Evolutionary conservation across 768 basidiomycete species (phyloP).

Genomic region (Crepidotus variabilis): DNA sequence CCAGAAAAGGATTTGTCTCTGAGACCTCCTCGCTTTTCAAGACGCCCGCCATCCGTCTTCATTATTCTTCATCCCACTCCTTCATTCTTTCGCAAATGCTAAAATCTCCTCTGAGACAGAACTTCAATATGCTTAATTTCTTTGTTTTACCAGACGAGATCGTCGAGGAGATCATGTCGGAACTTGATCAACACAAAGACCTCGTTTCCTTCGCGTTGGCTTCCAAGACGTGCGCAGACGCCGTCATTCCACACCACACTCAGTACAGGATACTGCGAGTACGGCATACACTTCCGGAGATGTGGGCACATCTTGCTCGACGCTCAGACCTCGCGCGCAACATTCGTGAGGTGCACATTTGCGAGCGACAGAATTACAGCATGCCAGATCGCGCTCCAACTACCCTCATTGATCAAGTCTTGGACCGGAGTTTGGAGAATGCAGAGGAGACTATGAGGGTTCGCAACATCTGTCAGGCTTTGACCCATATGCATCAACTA

Average conservation of each 20-base stretch:
- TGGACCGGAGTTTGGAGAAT: conserved; percentile 20
- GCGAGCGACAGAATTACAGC: conserved; percentile 31
- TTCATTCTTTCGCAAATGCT: conserved; percentile 15
- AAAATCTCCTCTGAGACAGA: conserved; percentile 15
- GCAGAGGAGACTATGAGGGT: conserved; percentile 29
- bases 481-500: conserved; percentile 38
- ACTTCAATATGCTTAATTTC: conserved; percentile 20
- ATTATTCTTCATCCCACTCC: conserved; percentile 6
- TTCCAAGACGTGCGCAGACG: conserved; percentile 30
- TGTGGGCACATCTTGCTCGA: conserved; percentile 50
- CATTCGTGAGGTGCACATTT: conserved; percentile 43
- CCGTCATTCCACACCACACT: conserved; percentile 44
- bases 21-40: conserved; percentile 5
- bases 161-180: conserved; percentile 42
- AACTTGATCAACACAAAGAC: conserved; percentile 36
- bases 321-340: conserved; percentile 46
- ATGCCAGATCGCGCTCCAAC: conserved; percentile 39
- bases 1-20: background rate
- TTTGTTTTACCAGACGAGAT: conserved; percentile 43
- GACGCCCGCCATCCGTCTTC: conserved; percentile 7
- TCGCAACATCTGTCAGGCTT: conserved; percentile 34
- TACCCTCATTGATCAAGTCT: conserved; percentile 27
- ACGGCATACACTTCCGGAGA: conserved; percentile 31
- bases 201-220: conserved; percentile 42
- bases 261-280: conserved; percentile 47